Conservation (phyloP, 768 basidiomycete genomes). For the Leucosporidium yakuticum region DNA sequence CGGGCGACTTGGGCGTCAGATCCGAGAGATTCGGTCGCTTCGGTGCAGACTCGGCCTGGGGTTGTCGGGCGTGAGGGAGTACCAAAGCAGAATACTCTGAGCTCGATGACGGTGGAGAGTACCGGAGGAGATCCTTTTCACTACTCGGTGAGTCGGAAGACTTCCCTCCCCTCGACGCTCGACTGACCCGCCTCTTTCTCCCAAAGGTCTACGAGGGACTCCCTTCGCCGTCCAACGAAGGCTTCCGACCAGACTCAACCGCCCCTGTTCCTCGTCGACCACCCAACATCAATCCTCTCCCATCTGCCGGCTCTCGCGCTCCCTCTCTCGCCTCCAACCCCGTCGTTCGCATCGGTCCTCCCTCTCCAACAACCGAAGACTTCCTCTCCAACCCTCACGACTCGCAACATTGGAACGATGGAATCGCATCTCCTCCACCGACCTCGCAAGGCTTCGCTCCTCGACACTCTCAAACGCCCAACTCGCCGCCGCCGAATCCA, state of each 20-base stretch:
- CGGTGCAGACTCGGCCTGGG: background rate
- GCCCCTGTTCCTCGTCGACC: background rate
- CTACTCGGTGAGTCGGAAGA: slow-evolving; percentile 17
- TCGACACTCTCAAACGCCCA: background rate
- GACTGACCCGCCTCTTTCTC: background rate
- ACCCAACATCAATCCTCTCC: background rate
- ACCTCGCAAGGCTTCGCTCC: background rate
- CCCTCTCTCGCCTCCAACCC: background rate
- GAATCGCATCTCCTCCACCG: background rate
- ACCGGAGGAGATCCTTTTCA: slow-evolving; percentile 11
- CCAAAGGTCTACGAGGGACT: slow-evolving; percentile 16
- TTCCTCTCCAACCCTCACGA: slow-evolving; percentile 9
- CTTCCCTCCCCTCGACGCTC: background rate
- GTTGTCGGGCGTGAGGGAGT: too few relatives aligned
- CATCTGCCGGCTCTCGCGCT: too few relatives aligned
- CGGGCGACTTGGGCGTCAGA: slow-evolving; percentile 28
- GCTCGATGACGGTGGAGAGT: background rate
- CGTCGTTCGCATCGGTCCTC: slow-evolving; percentile 18
- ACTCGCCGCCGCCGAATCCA: background rate
- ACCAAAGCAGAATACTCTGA: background rate
- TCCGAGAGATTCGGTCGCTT: slow-evolving; percentile 19
- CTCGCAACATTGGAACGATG: slow-evolving; percentile 5
- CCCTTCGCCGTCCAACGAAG: slow-evolving; percentile 7
- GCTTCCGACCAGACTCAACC: background rate
- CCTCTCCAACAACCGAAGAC: background rate